Base-by-base conservation (phyloP, 352 stramenopile genomes). In the Globisporangium cystogenes region DNA sequence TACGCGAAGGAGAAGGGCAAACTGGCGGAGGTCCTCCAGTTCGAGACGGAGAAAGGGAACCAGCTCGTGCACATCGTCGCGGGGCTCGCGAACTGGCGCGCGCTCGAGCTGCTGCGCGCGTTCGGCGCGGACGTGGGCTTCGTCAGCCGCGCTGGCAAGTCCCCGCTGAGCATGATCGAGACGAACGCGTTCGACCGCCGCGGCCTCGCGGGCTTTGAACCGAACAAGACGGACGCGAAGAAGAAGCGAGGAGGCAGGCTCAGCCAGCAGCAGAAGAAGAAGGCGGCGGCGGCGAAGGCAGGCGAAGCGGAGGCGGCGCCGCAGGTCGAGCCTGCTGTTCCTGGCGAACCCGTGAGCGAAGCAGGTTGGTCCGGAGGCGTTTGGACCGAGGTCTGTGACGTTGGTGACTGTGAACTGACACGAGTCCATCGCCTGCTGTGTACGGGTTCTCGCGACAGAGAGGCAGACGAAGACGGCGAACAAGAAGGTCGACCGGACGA, bases 31-130 rank as follows among this genome's bases (percentile, higher is more conserved):
- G 3, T 89, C 4, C 48, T 84, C 37, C 37, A 49, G 3, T 68
- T 64, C 11, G 69, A 84, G 42, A 72, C 65, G 0, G 68, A 76
- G 27, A 65, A 81, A 37, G 64, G 76, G 11, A 84, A 86, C 33
- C 54, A 50, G 0, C 21, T 89, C 8, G 39, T 78, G 48, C 78
- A 87, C 53, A 72, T 83, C 21, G 78, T 70, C 0, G 71, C 74
- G 0, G 65, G 62, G 27, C 51, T 86, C 3, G 60, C 64, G 41
- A 83, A 89, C 42, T 76, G 70, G 62, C 62, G 64, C 21, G 74
- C 62, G 3, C 48, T 89, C 24, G 33, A 62, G 29, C 26, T 85
- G 44, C 49, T 89, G 35, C 59, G 68, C 14, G 26, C 51, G 12
- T 68, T 64, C 24, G 67, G 67, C 18, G 67, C 70, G 0, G 61